These are phyloP conservation scores for Crucibulum laeve DNA, from an alignment of 768 basidiomycete species.

Conservation along the genomic window DNA sequence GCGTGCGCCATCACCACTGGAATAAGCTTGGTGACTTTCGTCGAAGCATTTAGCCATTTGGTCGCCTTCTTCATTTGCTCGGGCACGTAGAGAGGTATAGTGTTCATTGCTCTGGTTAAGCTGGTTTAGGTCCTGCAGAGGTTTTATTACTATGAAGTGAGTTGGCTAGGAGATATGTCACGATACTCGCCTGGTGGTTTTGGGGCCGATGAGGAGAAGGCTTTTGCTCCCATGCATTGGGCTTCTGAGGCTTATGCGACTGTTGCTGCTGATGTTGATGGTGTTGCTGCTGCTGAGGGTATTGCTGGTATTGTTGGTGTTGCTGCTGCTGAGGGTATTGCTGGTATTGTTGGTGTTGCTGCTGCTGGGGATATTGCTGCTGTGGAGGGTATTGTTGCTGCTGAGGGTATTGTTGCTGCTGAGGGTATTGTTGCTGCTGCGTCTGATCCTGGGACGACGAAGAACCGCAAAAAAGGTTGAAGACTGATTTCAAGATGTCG, in stretches of 20 bases:
- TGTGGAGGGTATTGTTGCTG: too few species aligned
- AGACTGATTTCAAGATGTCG: constrained; percentile 23
- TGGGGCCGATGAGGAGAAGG: background rate
- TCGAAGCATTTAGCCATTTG: constrained; percentile 69
- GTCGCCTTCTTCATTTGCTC: constrained; percentile 78
- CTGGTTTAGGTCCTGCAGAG: constrained; percentile 46
- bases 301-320: constrained; percentile 11
- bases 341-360: constrained; percentile 6
- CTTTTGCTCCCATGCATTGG: background rate
- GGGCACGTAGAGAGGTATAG: constrained; percentile 66
- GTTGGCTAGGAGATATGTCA: background rate
- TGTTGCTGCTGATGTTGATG: constrained; percentile 5
- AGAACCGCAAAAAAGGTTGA: constrained; percentile 21
- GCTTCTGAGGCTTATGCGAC: background rate
- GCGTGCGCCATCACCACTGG: constrained; percentile 62
- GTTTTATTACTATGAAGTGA: background rate
- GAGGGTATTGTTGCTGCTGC: constrained; percentile 12
- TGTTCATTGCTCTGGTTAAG: constrained; percentile 65
- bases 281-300: constrained; percentile 9
- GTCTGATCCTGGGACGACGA: constrained; percentile 6
- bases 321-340: constrained; percentile 12
- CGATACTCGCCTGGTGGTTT: background rate
- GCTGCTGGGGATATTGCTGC: too few species aligned
- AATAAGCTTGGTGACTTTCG: constrained; percentile 73
- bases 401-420: too few species aligned